These are phyloP conservation scores for Basidioascus undulatus DNA, from an alignment of 768 basidiomycete species.

Conservation along the genomic window DNA sequence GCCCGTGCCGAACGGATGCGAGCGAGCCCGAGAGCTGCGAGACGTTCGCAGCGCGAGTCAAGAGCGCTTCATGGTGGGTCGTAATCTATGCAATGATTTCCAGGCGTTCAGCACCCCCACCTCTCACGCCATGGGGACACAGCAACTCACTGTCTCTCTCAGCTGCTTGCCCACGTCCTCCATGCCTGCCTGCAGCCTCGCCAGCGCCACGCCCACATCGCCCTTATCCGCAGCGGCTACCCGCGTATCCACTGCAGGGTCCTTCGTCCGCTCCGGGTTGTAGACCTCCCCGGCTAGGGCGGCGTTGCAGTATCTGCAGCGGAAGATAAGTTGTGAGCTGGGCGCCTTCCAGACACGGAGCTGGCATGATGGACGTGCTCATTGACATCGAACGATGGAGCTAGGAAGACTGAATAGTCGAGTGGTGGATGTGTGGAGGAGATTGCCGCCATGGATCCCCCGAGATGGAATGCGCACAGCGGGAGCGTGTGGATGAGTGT, in stretches of 20 bases:
- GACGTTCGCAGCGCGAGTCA: slow-evolving; percentile 58
- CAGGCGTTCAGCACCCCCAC: neutral
- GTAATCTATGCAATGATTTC: slow-evolving; percentile 31
- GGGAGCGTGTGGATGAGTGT: too few relatives aligned
- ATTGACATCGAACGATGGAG: too few relatives aligned
- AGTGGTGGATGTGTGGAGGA: too few relatives aligned
- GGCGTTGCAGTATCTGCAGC: too few relatives aligned
- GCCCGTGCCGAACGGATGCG: slow-evolving; percentile 36
- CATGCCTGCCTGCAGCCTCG: slow-evolving; percentile 58
- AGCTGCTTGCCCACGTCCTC: slow-evolving; percentile 86
- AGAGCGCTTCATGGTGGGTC: slow-evolving; percentile 51
- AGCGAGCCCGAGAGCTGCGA: slow-evolving; percentile 46
- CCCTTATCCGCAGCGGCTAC: slow-evolving; percentile 28
- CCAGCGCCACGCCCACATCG: slow-evolving; percentile 66
- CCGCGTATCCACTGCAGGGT: slow-evolving; percentile 3
- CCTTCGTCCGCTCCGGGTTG: slow-evolving; percentile 27
- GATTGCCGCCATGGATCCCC: too few relatives aligned
- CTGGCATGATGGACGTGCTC: too few relatives aligned
- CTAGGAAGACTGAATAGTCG: too few relatives aligned
- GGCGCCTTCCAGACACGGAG: too few relatives aligned
- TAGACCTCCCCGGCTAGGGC: slow-evolving; percentile 61
- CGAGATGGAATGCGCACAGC: too few relatives aligned
- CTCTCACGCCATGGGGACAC: neutral
- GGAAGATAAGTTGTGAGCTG: too few relatives aligned
- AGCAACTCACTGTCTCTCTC: too few relatives aligned